Percentiles rank a stretch among this genome's conserved stretches.
These are phyloP conservation scores for Epichloe gansuensis DNA, from an alignment of 2,329 filamentous ascomycete genomes.

Conservation along the genomic window DNA sequence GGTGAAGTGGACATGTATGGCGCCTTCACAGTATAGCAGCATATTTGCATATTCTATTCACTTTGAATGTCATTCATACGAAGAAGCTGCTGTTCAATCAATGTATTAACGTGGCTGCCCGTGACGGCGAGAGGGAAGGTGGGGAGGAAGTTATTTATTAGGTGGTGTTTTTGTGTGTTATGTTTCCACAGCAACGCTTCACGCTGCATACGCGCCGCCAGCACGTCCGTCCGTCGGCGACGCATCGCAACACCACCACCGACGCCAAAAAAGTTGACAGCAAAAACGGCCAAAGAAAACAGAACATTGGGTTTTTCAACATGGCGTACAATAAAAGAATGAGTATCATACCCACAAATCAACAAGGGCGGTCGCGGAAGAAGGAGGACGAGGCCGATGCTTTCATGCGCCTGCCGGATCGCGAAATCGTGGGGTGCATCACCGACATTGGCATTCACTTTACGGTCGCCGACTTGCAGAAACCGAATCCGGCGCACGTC, in stretches of 20 bases:
- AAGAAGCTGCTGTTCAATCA: too few relatives aligned
- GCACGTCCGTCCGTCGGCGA: background rate
- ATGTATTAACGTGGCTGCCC: background rate
- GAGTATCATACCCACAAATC: slow-evolving; percentile 45
- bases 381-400: slow-evolving; percentile 49
- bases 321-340: slow-evolving; percentile 50
- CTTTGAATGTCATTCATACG: too few relatives aligned
- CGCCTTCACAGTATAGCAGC: too few relatives aligned
- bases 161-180: too few relatives aligned
- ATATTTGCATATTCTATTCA: too few relatives aligned
- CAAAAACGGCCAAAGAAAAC: background rate
- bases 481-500: slow-evolving; percentile 86
- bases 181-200: slow-evolving; percentile 8
- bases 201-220: background rate
- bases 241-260: background rate
- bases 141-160: too few relatives aligned
- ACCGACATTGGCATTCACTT: slow-evolving; percentile 92
- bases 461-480: slow-evolving; percentile 73
- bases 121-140: background rate
- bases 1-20: too few relatives aligned
- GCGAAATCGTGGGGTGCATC: slow-evolving; percentile 92
- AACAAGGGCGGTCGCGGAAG: slow-evolving; percentile 41
- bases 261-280: background rate
- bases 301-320: slow-evolving; percentile 7
- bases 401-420: slow-evolving; percentile 48